These are phyloP conservation scores for Colletotrichum somersetense DNA, from an alignment of 2,329 filamentous ascomycete genomes.

Conservation along the genomic window DNA sequence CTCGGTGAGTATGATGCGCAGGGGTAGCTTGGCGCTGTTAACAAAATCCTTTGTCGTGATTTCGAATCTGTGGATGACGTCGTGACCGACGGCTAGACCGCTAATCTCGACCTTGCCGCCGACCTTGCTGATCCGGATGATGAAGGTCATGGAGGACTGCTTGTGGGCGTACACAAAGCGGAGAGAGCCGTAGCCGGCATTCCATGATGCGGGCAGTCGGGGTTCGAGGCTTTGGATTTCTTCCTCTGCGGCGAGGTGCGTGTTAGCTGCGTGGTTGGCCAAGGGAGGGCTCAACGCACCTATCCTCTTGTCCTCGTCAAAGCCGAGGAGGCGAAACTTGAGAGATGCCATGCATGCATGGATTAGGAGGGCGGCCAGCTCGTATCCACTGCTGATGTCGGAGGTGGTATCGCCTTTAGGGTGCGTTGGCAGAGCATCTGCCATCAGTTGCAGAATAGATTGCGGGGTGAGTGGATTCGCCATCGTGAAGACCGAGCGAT, in stretches of 20 bases:
- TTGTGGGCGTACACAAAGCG: constrained; percentile 89
- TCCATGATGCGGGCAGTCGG: constrained; percentile 83
- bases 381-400: constrained; percentile 78
- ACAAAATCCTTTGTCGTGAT: constrained; percentile 81
- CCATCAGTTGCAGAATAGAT: constrained; percentile 68
- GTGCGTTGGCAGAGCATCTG: constrained; percentile 70
- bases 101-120: constrained; percentile 87
- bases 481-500: constrained; percentile 7
- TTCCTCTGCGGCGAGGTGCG: constrained; percentile 59
- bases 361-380: constrained; percentile 85
- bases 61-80: constrained; percentile 84
- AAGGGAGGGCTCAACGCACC: constrained; percentile 59
- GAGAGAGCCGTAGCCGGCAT: constrained; percentile 76
- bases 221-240: constrained; percentile 69
- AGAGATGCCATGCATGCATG: constrained; percentile 87
- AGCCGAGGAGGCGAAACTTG: constrained; percentile 83
- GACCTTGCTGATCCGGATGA: constrained; percentile 85
- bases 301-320: constrained; percentile 84
- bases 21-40: constrained; percentile 67
- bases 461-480: constrained; percentile 57
- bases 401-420: constrained; percentile 66
- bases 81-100: constrained; percentile 82
- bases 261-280: constrained; percentile 16
- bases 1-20: constrained; percentile 66
- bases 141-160: constrained; percentile 86